These are phyloP conservation scores for Leccinum boreale DNA, from an alignment of 768 basidiomycete species.

Conservation along the genomic window DNA sequence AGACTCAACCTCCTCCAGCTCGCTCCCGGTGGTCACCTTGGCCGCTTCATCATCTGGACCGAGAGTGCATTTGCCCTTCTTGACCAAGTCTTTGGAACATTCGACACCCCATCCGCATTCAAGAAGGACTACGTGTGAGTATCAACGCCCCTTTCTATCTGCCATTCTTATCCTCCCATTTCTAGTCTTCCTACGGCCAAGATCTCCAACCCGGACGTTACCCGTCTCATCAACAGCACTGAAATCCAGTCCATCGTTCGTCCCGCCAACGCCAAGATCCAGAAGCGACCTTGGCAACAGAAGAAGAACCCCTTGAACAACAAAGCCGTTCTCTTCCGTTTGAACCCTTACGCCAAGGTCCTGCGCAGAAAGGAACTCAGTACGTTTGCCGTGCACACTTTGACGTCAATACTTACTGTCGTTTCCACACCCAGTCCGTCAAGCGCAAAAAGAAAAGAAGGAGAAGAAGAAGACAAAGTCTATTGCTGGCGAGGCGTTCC, in stretches of 20 bases:
- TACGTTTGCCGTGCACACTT: constrained; percentile 40
- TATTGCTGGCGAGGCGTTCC: constrained; percentile 79
- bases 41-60: constrained; percentile 99
- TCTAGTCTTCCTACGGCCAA: constrained; percentile 88
- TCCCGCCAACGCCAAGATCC: constrained; percentile 76
- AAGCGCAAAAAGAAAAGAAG: constrained; percentile 55
- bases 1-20: constrained; percentile 97
- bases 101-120: constrained; percentile 77
- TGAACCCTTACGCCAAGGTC: constrained; percentile 98
- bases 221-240: constrained; percentile 95
- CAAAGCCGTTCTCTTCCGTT: constrained; percentile 91
- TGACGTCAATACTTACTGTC: background rate
- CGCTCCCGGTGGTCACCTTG: constrained; percentile 98
- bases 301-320: constrained; percentile 98
- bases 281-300: constrained; percentile 96
- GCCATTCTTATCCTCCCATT: background rate
- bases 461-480: constrained; percentile 56
- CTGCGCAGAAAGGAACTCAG: constrained; percentile 85
- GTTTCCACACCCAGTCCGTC: constrained; percentile 55
- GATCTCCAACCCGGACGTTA: constrained; percentile 95
- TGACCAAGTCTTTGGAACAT: constrained; percentile 94
- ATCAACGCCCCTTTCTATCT: background rate
- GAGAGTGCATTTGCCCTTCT: constrained; percentile 89
- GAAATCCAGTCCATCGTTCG: constrained; percentile 98
- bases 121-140: constrained; percentile 89